phyloP scores from a whole-genome alignment of 371 early-diverging fungal genomes.

The Basidiobolus meristosporus region DNA sequence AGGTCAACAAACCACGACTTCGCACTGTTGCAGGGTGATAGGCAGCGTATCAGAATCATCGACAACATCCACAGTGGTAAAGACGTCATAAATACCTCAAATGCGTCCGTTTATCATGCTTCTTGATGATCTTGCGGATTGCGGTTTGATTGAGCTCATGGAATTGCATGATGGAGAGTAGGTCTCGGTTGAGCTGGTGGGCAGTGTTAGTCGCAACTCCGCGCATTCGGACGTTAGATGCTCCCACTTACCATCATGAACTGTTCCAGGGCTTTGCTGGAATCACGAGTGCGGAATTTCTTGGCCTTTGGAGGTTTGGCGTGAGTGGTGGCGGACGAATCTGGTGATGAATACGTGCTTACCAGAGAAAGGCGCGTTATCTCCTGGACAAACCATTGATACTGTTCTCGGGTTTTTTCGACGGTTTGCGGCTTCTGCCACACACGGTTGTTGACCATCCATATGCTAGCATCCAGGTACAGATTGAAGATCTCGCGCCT shows the following conservation, averaged over 20 bases:
- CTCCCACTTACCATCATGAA: constrained; percentile 1
- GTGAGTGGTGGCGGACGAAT: constrained; percentile 4
- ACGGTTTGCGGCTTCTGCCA: constrained; percentile 20
- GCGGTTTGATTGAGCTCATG: constrained; percentile 54
- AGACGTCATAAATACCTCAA: constrained; percentile 15
- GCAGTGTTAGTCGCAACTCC: constrained; percentile 15
- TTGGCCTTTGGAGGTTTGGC: neutral
- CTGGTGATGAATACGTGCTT: constrained; percentile 7
- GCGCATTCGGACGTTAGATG: neutral
- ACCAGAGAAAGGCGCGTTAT: constrained; percentile 17
- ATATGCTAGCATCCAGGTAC: constrained; percentile 50
- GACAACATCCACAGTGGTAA: neutral
- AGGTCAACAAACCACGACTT: constrained; percentile 20
- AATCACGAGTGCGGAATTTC: neutral
- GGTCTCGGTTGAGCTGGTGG: constrained; percentile 38
- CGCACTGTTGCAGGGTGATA: constrained; percentile 11
- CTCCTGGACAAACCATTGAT: constrained; percentile 32
- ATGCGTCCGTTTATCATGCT: constrained; percentile 67
- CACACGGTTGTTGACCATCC: constrained; percentile 24
- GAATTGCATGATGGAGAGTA: constrained; percentile 45
- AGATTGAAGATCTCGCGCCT: constrained; percentile 46
- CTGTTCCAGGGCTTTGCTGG: neutral
- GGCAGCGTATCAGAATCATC: too few species aligned
- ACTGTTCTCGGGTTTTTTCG: constrained; percentile 25
- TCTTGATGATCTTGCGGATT: constrained; percentile 63